Evolutionary conservation across 164 flowering plant species (phyloP).

Genomic region (Annona cherimola): DNA sequence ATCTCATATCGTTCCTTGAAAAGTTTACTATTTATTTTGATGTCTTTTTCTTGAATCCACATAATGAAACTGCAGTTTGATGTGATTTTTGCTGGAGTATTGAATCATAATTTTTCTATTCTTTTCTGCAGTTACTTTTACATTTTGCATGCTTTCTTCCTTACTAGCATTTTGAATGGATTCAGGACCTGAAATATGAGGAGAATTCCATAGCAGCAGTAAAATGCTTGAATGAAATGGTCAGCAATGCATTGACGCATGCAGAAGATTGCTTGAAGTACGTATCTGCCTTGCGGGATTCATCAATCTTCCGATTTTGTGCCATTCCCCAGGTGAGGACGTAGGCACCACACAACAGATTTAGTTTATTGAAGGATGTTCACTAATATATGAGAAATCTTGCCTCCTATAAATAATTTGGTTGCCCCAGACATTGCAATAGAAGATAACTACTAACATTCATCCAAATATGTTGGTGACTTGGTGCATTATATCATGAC

Average conservation of each 20-base stretch:
- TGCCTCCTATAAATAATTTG: too few species aligned
- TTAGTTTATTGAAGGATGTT: too few species aligned
- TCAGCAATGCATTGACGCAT: conserved; percentile 81
- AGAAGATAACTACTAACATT: too few species aligned
- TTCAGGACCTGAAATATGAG: conserved; percentile 82
- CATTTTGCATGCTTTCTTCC: neutral
- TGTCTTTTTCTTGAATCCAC: neutral
- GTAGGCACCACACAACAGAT: too few species aligned
- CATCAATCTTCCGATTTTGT: conserved; percentile 71
- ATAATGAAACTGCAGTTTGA: neutral
- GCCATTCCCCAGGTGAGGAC: conserved; percentile 86
- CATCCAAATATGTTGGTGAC: too few species aligned
- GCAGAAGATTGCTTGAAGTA: conserved; percentile 75
- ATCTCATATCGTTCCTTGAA: neutral
- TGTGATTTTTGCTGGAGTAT: neutral
- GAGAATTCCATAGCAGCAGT: conserved; percentile 84
- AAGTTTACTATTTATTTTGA: neutral
- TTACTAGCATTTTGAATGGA: neutral
- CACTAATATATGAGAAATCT: too few species aligned
- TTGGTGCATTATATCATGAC: too few species aligned
- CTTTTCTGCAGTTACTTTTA: neutral
- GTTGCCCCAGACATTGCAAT: too few species aligned
- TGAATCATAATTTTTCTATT: neutral
- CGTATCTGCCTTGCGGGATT: conserved; percentile 66
- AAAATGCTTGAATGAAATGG: conserved; percentile 92